These are phyloP conservation scores for Elsinoe necatrix DNA, from an alignment of 2,329 filamentous ascomycete species.

Conservation along the genomic window DNA sequence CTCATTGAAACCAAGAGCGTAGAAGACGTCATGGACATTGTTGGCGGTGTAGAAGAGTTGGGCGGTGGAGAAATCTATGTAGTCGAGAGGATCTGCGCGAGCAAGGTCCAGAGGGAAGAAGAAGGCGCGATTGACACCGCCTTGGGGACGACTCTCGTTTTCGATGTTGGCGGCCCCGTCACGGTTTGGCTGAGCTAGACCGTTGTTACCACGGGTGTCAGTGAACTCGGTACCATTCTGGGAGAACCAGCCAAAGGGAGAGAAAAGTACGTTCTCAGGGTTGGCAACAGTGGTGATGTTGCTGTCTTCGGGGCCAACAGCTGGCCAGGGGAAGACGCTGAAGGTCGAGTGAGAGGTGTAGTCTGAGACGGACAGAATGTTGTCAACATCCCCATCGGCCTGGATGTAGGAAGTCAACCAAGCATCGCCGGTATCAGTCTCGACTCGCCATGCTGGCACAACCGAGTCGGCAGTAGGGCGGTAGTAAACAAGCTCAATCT, in stretches of 20 bases:
- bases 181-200: slow-evolving; percentile 47
- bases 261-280: slow-evolving; percentile 41
- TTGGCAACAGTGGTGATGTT: slow-evolving; percentile 39
- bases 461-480: slow-evolving; percentile 41
- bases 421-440: slow-evolving; percentile 49
- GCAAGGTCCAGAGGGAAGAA: slow-evolving; percentile 10
- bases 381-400: slow-evolving; percentile 45
- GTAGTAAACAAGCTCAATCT: slow-evolving; percentile 49
- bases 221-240: slow-evolving; percentile 43
- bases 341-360: slow-evolving; percentile 50
- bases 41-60: slow-evolving; percentile 56
- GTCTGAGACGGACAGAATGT: slow-evolving; percentile 48
- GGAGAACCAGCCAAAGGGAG: slow-evolving; percentile 47
- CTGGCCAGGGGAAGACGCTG: slow-evolving; percentile 38
- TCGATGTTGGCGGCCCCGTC: slow-evolving; percentile 37
- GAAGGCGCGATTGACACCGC: slow-evolving; percentile 10
- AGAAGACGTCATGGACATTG: slow-evolving; percentile 51
- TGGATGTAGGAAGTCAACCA: slow-evolving; percentile 53
- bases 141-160: slow-evolving; percentile 34
- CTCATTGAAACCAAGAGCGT: slow-evolving; percentile 51
- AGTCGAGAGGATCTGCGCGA: slow-evolving; percentile 2
- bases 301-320: background rate
- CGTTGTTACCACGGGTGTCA: slow-evolving; percentile 52
- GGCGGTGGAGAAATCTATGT: slow-evolving; percentile 44
- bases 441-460: slow-evolving; percentile 48